Base-by-base conservation (phyloP, 495 filamentous ascomycete genomes). In the Cercophora newfieldiana region DNA sequence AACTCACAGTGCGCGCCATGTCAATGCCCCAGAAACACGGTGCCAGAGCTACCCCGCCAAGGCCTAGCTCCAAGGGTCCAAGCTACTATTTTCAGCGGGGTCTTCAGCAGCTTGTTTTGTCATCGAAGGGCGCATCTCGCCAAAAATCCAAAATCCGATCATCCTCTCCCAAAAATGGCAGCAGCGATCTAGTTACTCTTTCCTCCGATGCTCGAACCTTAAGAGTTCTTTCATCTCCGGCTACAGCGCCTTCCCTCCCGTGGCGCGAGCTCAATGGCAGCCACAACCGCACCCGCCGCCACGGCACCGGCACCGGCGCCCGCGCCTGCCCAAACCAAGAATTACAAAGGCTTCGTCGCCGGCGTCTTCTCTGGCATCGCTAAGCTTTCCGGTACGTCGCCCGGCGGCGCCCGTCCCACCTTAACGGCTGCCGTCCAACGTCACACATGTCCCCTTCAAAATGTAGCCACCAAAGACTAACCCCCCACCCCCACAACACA, bases 341-440 rank as follows among this genome's bases (percentile, higher is more conserved):
- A 84, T 70, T 97, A 97, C 81, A 94, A 92, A 70, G 95, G 95
- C 8, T 99, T 97, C 76, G 93, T 97, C 18, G 95, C 90, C 0
- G 95, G 95, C 5, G 86, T 97, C 12, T 97, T 97, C 72, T 96
- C 91, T 14, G 95, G 95, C 18, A 90, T 97, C 72, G 88, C 92
- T 59, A 99, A 99, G 79, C 79, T 97, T 61, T 87, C 86, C 77
- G 94, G 93, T 94, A 77, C 65, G 85, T n/a, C n/a, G n/a, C n/a
- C n/a, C n/a, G n/a, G n/a, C n/a, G n/a, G n/a, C n/a, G n/a, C n/a
- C 63, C 28, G 53, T 50, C 44, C 33, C 29, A 57, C 48, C 22
- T n/a, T 25, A 29, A 21, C 56, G 28, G 26, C 28, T 54, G 19
- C 31, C 33, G 12, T 50, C 58, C 31, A 24, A 48, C 26, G 7